Base-by-base conservation (phyloP, 2,329 filamentous ascomycete species). In the Penicillium vulpinum region DNA sequence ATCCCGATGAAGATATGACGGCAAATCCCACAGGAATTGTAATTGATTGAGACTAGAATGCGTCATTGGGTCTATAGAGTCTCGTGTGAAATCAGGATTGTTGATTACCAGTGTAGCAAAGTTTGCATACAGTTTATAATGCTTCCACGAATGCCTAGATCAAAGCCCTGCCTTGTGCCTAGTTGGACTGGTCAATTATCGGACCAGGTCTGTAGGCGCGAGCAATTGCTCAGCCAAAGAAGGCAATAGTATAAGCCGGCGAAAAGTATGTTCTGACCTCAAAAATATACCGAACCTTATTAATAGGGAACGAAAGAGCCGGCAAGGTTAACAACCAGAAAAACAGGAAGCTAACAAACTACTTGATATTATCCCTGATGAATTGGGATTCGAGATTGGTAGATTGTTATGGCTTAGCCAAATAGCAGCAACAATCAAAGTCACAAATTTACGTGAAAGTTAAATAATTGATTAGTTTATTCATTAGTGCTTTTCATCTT, bases 211-310 rank as follows among this genome's bases (percentile, higher is more conserved):
- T 80, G 11, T 82, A 80, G 36, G 82, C 81, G n/a, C 75, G 70
- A 80, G 84, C 87, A 45, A 83, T 81, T 66, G 86, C 77, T 33
- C 83, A 83, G 2, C 79, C 83, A 47, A 87, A 75, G 54, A 82
- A 83, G 2, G 81, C 80, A 16, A 82, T 58, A n/a, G 54, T 52
- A 57, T 55, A 62, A 33, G 58, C 49, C 69, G 9, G 83, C 81
- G 15, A 84, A 77, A 9, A 74, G 73, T 29, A 79, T 2, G 24
- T 57, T 50, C 70, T 72, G 36, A 61, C 56, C 10, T 64, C 62
- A 51, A 71, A 72, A 38, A 73, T 62, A 36, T 58, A 63, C 8
- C 63, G 58, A 18, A 72, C 60, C 21, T 72, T 73, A 43, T 75
- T 67, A 2, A 71, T 64, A 36, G 72, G 72, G 57, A 74, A 72